These are phyloP conservation scores for Euphrasia arctica DNA, from an alignment of 305 asterid genomes.

Conservation along the genomic window DNA sequence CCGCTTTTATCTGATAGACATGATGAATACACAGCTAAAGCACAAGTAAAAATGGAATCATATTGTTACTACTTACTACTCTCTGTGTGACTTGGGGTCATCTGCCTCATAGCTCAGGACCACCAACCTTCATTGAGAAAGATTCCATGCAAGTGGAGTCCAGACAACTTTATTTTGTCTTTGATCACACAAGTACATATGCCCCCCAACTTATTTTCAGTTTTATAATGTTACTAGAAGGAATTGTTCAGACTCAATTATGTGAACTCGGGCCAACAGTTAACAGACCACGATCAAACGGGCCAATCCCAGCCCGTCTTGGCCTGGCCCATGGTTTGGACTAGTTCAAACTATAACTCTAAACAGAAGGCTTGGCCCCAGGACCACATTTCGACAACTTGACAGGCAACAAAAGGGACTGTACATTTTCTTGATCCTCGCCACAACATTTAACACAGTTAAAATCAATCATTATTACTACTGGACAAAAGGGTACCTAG, in stretches of 20 bases:
- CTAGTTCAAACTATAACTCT: neutral
- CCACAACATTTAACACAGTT: conserved; percentile 15
- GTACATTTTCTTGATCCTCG: conserved; percentile 35
- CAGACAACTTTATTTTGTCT: conserved; percentile 23
- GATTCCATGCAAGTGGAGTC: conserved; percentile 21
- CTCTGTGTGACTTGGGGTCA: too few species aligned
- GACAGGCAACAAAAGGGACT: conserved; percentile 23
- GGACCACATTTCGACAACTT: conserved; percentile 1
- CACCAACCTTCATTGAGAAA: conserved; percentile 31
- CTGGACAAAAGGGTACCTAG: conserved; percentile 84
- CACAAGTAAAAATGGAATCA: too few species aligned
- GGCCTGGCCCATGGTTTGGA: neutral
- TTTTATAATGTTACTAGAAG: conserved; percentile 5
- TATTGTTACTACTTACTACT: too few species aligned
- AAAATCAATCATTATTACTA: conserved; percentile 21
- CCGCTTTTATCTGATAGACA: too few species aligned
- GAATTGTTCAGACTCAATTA: neutral
- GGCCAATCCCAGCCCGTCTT: neutral
- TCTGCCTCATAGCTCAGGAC: conserved; percentile 17
- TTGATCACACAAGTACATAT: conserved; percentile 18
- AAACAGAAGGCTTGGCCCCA: neutral
- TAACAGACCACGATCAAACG: conserved; percentile 2
- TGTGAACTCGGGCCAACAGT: neutral
- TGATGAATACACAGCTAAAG: too few species aligned
- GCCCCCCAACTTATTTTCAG: conserved; percentile 10